Evolutionary conservation across 192 early-diverging fungal species (phyloP), one percentile per base, ranked within the genome.

Genomic region (Borealophlyctis nickersoniae): DNA sequence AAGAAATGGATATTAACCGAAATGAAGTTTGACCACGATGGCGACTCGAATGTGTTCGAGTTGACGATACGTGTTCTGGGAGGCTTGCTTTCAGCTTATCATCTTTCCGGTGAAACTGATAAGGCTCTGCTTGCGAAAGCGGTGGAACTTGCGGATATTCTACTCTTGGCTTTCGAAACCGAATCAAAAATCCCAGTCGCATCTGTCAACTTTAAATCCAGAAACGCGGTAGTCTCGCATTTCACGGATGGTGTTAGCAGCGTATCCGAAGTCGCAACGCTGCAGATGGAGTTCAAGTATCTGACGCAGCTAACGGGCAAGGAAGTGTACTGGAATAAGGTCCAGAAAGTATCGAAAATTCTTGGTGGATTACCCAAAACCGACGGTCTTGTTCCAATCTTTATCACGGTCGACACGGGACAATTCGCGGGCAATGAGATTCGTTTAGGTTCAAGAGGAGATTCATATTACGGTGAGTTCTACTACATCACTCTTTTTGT

Each of bases 251-350:
- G 79, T 4, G 79, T 64, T 56, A 77, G 80, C 62, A 67, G 74
- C 67, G 89, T 86, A 30, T 85, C 89, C 19, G 94, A 96, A 71
- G 89, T 84, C 1, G 87, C 92, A 19, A 90, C 92, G 0, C 50
- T 94, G 23, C 92, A 95, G 72, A 69, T 96, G 28, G 92, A 94
- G 73, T 90, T 91, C 70, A 90, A 92, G 62, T 91, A 91, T 55
- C 75, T 97, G 11, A 77, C 85, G 9, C 75, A 89, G 50, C 56
- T 93, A 11, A 93, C 91, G 1, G 85, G 84, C 11, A 71, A 95
- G 62, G 67, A 81, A 45, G 86, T 81, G 63, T 96, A 91, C 70
- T 84, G 87, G 82, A 75, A 83, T 36, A 77, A 75, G 4, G 92
- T 79, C 0, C 87, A 94, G 60, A 63, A 83, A 13, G 86, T 89